Base-by-base conservation (phyloP, 2,329 filamentous ascomycete genomes). In the Aureobasidium leucospermi region DNA sequence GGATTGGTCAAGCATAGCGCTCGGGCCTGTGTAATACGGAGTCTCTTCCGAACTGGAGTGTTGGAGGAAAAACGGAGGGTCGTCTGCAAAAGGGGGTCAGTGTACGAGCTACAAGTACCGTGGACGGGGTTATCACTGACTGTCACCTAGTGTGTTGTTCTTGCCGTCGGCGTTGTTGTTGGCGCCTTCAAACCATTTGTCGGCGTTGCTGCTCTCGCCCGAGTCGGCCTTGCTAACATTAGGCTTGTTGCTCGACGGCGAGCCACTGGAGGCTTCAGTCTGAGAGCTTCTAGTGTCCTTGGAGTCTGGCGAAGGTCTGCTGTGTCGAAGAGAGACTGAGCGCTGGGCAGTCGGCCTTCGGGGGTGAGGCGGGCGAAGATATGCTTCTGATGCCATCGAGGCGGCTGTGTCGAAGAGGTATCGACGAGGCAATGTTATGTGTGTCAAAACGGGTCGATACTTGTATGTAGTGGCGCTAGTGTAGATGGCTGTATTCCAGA, bases 101-200 rank as follows among this genome's bases (percentile, higher is more conserved):
- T n/a, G 28, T 23, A 10, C 19, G 31, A 39, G 55, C 36, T 19
- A 23, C 28, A 45, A 11, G n/a, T 11, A 28, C 13, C 8, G 38
- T 11, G 31, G 23, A 11, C 8, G 49, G 36, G 6, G 9, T 6
- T 1, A 39, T 36, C 36, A 62, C 68, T 71, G 66, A 73, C 76
- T 76, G 65, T 79, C 77, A 55, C 69, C 66, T 49, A 76, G 60
- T 58, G 67, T 70, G 61, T 68, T 69, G 56, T 67, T 70, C 59
- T 70, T 69, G 52, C 73, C 73, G 16, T 66, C 66, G 13, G 76
- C 74, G 34, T 77, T 73, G 66, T 78, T 78, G 70, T 81, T 81
- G 39, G 74, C 77, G 43, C 72, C 74, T 48, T 80, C 76, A 55
- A 81, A 81, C 79, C 79, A 81, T 48, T 74, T 74, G 19, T 78